A percentile compares a stretch with the other conserved stretches of the same genome.
Conservation (phyloP, 441 rosid species). For the Euphorbia schlechtendalii region DNA sequence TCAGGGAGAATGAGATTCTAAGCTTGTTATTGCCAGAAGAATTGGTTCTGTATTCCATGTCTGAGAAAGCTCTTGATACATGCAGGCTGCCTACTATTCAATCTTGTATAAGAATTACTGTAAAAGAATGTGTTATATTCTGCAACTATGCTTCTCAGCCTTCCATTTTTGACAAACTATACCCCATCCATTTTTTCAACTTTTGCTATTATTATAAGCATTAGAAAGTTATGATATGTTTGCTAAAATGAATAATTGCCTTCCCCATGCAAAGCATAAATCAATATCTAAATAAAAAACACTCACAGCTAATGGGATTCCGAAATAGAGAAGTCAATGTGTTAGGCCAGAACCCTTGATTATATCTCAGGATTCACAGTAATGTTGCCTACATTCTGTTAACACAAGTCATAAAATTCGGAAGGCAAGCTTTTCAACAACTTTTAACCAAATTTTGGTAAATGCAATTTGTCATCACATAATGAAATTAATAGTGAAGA, state of each 20-base stretch:
- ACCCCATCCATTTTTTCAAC: background rate
- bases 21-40: conserved; percentile 38
- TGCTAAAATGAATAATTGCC: conserved; percentile 1
- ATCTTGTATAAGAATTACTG: conserved; percentile 20
- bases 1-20: conserved; percentile 41
- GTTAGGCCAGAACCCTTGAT: background rate
- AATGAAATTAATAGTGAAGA: background rate
- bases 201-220: background rate
- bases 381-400: background rate
- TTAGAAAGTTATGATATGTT: background rate
- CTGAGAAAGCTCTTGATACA: conserved; percentile 10
- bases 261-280: background rate
- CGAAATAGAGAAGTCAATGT: background rate
- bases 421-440: background rate
- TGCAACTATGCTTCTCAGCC: conserved; percentile 19
- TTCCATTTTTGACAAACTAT: conserved; percentile 17
- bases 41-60: conserved; percentile 34
- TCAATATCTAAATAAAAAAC: background rate
- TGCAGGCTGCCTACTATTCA: conserved; percentile 8
- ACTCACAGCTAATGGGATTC: background rate
- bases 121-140: conserved; percentile 14
- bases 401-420: background rate
- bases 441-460: background rate
- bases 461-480: background rate
- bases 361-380: background rate